Evolutionary conservation across 164 flowering plant genomes (phyloP), one percentile per base, ranked within the genome.

Genomic region (Annona squamosa): DNA sequence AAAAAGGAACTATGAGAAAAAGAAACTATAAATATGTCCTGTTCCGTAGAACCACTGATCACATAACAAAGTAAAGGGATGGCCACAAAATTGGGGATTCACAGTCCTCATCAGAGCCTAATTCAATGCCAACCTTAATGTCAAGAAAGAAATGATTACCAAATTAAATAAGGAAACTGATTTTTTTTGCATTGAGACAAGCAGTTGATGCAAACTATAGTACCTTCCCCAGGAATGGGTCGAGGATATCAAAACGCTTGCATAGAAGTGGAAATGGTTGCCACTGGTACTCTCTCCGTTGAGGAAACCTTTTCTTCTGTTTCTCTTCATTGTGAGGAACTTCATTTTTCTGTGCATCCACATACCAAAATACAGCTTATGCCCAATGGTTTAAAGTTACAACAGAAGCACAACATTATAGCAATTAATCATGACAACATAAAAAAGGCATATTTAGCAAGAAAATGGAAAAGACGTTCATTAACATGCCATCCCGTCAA

Each of bases 211-310:
- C 9, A 71, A 4, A 72, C 1, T 17, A 37, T 48, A 72, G 26
- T 83, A 92, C 97, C 92, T 92, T 93, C 71, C 99, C 99, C 88
- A 90, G 82, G 76, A 65, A 91, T 74, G 99, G 99, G 86, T 95
- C 99, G 72, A 74, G 73, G 45, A 93, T 86, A 80, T 95, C 98
- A 86, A 93, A 95, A 63, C 98, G 98, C 82, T 87, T 95, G 94
- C 99, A 93, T 18, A 95, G 78, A 79, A 95, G 66, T 73, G 97
- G 84, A 65, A 92, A 76, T 80, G 99, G 99, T 47, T 91, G 86
- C 98, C 99, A 95, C 71, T 89, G 97, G 82, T 86, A 89, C 81
- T 91, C 97, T 77, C 89, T 94, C 43, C 98, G 82, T 73, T 77
- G 88, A 10, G 98, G 98, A 73, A 80, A 85, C 73, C 78, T 65